phyloP scores from a whole-genome alignment of 2,329 filamentous ascomycete species.

The Zasmidium angulare region DNA sequence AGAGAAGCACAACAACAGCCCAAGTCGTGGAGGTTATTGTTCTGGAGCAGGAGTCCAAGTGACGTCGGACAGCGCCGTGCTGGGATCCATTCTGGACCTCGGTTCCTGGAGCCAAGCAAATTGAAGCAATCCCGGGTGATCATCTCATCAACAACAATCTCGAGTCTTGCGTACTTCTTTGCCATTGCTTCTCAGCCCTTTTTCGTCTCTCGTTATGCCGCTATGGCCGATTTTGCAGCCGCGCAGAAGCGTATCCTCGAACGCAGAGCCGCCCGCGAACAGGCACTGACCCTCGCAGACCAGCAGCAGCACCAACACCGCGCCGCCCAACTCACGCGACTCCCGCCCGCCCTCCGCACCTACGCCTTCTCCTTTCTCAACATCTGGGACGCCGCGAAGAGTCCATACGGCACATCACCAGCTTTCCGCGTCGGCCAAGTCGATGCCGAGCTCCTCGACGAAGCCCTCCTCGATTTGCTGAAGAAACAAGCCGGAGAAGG shows the following conservation, averaged over 20 bases:
- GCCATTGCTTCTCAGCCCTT: background rate
- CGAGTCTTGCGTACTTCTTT: too few species aligned
- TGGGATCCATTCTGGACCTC: background rate
- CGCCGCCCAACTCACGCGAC: conserved; percentile 41
- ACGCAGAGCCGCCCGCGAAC: conserved; percentile 73
- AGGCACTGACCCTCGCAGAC: conserved; percentile 48
- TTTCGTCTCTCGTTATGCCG: background rate
- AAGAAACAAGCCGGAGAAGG: conserved; percentile 84
- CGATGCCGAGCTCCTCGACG: conserved; percentile 90
- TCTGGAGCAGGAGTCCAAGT: background rate
- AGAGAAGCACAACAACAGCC: too few species aligned
- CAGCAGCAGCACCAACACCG: conserved; percentile 45
- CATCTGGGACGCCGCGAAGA: conserved; percentile 69
- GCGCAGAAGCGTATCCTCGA: conserved; percentile 84
- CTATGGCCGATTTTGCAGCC: conserved; percentile 70
- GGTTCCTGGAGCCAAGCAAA: background rate
- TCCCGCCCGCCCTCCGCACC: conserved; percentile 54
- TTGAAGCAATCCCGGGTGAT: background rate
- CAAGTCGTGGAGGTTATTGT: background rate
- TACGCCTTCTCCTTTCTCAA: conserved; percentile 26
- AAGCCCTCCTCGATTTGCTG: conserved; percentile 83
- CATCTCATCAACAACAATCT: background rate
- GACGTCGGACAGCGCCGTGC: background rate
- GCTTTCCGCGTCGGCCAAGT: conserved; percentile 94
- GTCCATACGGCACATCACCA: conserved; percentile 76